These are phyloP conservation scores for Colletotrichum echinochloae DNA, from an alignment of 2,329 filamentous ascomycete genomes.

Conservation along the genomic window DNA sequence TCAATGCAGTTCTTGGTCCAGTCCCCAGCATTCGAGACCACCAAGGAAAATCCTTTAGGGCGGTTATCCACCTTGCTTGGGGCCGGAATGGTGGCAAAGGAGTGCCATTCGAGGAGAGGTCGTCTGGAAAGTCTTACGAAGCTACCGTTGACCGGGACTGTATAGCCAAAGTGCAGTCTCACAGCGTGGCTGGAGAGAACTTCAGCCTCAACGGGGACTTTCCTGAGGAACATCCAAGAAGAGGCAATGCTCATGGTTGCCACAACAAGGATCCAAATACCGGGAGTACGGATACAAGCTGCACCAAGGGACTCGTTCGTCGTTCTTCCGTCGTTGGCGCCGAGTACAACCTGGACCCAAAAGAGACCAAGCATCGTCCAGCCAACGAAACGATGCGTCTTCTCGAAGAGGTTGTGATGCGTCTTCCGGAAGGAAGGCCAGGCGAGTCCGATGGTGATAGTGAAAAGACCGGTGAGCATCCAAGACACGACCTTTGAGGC, in stretches of 20 bases:
- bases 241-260: conserved; percentile 75
- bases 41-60: conserved; percentile 69
- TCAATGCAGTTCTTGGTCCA: conserved; percentile 77
- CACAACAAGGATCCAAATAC: conserved; percentile 75
- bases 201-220: conserved; percentile 73
- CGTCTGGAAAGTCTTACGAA: conserved; percentile 68
- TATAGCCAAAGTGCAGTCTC: conserved; percentile 76
- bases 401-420: conserved; percentile 56
- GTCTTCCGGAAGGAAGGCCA: conserved; percentile 73
- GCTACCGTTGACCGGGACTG: conserved; percentile 60
- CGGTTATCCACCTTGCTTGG: conserved; percentile 45
- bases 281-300: conserved; percentile 54
- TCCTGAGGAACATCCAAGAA: conserved; percentile 80
- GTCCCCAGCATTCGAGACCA: conserved; percentile 81
- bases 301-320: conserved; percentile 51
- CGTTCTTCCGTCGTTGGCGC: conserved; percentile 61
- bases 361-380: conserved; percentile 71
- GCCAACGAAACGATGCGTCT: conserved; percentile 56
- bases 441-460: conserved; percentile 69
- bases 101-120: conserved; percentile 79
- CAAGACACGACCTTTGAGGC: conserved; percentile 65
- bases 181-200: conserved; percentile 79
- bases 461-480: conserved; percentile 66
- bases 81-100: conserved; percentile 79
- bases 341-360: conserved; percentile 68